These are phyloP conservation scores for Escovopsis sp. DNA, from an alignment of 2,329 filamentous ascomycete genomes.

Conservation along the genomic window DNA sequence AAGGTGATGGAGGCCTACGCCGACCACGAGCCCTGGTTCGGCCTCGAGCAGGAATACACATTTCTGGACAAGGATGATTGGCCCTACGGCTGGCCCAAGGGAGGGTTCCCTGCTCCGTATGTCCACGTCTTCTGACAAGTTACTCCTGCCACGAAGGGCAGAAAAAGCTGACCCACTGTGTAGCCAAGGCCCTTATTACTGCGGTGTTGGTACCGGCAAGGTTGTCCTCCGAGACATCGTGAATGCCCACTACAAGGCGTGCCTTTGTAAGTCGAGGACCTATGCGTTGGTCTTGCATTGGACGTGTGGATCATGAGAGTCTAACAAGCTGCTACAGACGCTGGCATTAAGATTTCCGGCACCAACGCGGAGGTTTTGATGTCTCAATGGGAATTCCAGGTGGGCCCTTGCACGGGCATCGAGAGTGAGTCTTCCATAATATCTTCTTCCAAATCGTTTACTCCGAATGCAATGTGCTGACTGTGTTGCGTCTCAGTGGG, in stretches of 20 bases:
- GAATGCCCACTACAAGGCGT: conserved; percentile 49
- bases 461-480: conserved; percentile 2
- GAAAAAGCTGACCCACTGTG: conserved; percentile 7
- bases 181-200: conserved; percentile 36
- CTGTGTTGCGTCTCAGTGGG: conserved; percentile 45
- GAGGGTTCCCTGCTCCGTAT: conserved; percentile 69
- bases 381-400: conserved; percentile 96
- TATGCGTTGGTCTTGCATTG: neutral
- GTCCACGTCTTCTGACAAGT: conserved; percentile 1
- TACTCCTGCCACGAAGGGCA: neutral
- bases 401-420: conserved; percentile 80
- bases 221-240: conserved; percentile 97
- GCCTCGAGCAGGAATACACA: conserved; percentile 93
- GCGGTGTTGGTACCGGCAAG: conserved; percentile 92
- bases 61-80: conserved; percentile 62
- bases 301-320: too few relatives aligned
- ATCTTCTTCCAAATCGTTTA: neutral
- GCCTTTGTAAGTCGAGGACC: conserved; percentile 40
- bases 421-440: conserved; percentile 41
- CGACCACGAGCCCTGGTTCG: conserved; percentile 85
- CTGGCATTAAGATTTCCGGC: conserved; percentile 85
- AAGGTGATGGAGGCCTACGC: conserved; percentile 82
- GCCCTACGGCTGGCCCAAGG: conserved; percentile 59
- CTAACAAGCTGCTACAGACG: conserved; percentile 25
- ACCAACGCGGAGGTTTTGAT: conserved; percentile 99